Evolutionary conservation across 768 basidiomycete species (phyloP).

Genomic region (Phylloporus arenicola): DNA sequence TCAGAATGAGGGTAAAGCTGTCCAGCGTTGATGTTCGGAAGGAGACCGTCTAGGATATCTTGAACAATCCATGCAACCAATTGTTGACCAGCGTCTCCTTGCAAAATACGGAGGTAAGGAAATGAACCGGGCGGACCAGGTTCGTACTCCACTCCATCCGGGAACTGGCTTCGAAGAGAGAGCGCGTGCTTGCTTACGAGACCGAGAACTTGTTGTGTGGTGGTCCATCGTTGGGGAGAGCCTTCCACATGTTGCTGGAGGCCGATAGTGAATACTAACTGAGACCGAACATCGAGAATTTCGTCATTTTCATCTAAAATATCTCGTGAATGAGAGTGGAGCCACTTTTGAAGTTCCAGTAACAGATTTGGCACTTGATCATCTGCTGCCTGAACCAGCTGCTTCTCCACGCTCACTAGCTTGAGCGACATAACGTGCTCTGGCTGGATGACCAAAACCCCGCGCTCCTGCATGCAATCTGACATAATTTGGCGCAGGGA

Average conservation of each 20-base stretch:
- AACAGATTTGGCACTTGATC: constrained; percentile 12
- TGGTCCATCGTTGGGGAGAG: constrained; percentile 40
- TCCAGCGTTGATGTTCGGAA: constrained; percentile 4
- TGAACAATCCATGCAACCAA: constrained; percentile 7
- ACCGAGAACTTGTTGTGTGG: constrained; percentile 28
- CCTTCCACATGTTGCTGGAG: constrained; percentile 33
- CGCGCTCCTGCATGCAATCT: constrained; percentile 33
- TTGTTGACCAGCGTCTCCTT: neutral
- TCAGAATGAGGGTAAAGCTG: neutral
- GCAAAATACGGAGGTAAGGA: constrained; percentile 11
- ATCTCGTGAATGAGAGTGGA: constrained; percentile 13
- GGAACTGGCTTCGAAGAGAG: neutral
- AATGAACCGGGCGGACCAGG: constrained; percentile 4
- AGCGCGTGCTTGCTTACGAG: constrained; percentile 12
- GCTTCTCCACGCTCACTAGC: constrained; percentile 37
- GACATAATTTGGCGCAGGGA: constrained; percentile 28
- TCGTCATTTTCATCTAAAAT: constrained; percentile 23
- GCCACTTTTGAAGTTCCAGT: constrained; percentile 20
- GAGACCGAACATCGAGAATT: constrained; percentile 37
- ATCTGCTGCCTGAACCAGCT: constrained; percentile 14
- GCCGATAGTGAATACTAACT: constrained; percentile 44
- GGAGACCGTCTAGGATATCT: constrained; percentile 5
- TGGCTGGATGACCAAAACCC: constrained; percentile 42
- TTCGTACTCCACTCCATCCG: constrained; percentile 8
- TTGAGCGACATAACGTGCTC: constrained; percentile 48